These are phyloP conservation scores for Lodderomyces theae DNA, from an alignment of 1,139 yeast genomes.

Conservation along the genomic window DNA sequence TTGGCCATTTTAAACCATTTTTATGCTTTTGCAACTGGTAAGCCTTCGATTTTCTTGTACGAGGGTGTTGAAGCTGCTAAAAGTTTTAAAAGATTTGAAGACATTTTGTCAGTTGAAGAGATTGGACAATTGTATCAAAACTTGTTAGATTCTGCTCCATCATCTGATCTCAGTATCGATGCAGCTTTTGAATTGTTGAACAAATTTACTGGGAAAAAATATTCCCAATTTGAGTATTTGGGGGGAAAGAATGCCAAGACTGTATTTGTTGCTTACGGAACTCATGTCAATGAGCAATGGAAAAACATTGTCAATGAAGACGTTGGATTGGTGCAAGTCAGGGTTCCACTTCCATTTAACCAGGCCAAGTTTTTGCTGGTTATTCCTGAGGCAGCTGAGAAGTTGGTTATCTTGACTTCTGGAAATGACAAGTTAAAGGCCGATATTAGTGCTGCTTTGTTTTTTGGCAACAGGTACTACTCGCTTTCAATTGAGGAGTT, in stretches of 20 bases:
- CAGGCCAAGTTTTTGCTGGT: constrained; percentile 54
- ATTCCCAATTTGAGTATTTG: constrained; percentile 66
- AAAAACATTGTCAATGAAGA: constrained; percentile 40
- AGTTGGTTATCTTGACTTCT: constrained; percentile 57
- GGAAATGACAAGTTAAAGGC: constrained; percentile 44
- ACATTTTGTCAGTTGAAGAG: constrained; percentile 45
- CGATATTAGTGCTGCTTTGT: constrained; percentile 73
- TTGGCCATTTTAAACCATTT: constrained; percentile 65
- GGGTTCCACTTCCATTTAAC: constrained; percentile 79
- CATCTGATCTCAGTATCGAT: constrained; percentile 36
- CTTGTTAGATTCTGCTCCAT: constrained; percentile 28
- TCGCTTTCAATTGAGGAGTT: constrained; percentile 48
- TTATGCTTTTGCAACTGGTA: constrained; percentile 50
- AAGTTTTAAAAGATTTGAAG: constrained; percentile 49
- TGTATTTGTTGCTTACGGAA: constrained; percentile 76
- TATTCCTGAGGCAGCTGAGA: constrained; percentile 58
- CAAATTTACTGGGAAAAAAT: constrained; percentile 53
- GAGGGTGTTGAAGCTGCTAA: constrained; percentile 75
- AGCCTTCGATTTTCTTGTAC: constrained; percentile 66
- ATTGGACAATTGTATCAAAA: constrained; percentile 42
- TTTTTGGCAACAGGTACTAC: constrained; percentile 47
- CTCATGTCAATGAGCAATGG: constrained; percentile 61
- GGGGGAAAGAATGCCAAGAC: constrained; percentile 63
- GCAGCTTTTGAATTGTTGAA: constrained; percentile 52
- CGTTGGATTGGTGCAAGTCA: constrained; percentile 64